phyloP scores from a whole-genome alignment of 441 rosid genomes.

The Populus tomentosa region DNA sequence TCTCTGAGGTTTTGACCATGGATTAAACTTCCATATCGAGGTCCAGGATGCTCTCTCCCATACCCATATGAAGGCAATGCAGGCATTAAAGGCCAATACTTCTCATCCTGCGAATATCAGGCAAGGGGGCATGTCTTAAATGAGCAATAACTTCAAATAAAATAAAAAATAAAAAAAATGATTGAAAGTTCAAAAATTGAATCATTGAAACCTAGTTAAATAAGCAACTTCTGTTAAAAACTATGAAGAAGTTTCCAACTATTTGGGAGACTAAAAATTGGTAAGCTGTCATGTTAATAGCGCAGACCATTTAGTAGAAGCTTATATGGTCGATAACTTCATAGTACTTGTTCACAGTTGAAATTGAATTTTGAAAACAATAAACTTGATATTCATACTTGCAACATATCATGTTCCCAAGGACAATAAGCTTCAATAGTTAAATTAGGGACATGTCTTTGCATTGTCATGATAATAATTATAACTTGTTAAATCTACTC shows the following conservation, averaged over 20 bases:
- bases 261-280: neutral
- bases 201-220: neutral
- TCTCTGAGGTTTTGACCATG: conserved; percentile 96
- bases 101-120: conserved; percentile 56
- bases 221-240: conserved; percentile 1
- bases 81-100: conserved; percentile 85
- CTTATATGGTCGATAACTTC: neutral
- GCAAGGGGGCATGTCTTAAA: neutral
- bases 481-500: neutral
- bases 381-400: neutral
- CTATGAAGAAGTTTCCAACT: neutral
- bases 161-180: neutral
- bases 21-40: conserved; percentile 92
- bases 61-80: conserved; percentile 91
- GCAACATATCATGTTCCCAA: neutral
- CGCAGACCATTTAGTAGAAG: neutral
- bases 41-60: conserved; percentile 88
- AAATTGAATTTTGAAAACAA: neutral
- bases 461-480: neutral
- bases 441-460: neutral
- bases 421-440: neutral
- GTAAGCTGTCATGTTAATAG: neutral
- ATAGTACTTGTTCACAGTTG: neutral
- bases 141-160: neutral
- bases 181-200: neutral